Evolutionary conservation across 169 alveolate genomes (phyloP).

Genomic region (Plasmodium vinckei): DNA sequence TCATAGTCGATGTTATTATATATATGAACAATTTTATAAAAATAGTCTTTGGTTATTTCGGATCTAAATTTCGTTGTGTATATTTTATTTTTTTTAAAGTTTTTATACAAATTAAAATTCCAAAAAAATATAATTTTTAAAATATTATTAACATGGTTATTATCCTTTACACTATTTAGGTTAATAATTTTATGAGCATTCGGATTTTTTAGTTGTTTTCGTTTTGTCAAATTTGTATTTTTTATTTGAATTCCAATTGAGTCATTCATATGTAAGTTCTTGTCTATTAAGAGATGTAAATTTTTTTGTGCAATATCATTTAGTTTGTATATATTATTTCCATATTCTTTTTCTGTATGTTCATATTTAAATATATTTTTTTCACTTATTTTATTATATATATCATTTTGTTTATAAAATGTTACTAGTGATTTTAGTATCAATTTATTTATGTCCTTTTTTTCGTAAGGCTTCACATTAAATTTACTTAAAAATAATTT

Average conservation of each 20-base stretch:
- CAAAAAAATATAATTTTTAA: constrained; percentile 71
- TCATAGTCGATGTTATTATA: constrained; percentile 36
- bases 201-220: neutral
- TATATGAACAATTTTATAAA: constrained; percentile 50
- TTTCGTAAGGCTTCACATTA: constrained; percentile 44
- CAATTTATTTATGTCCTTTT: constrained; percentile 26
- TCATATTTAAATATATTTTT: constrained; percentile 14
- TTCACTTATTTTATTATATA: constrained; percentile 29
- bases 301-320: neutral
- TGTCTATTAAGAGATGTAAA: neutral
- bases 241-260: neutral
- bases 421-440: constrained; percentile 62
- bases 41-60: constrained; percentile 64
- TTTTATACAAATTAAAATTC: constrained; percentile 72
- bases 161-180: neutral
- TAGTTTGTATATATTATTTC: neutral
- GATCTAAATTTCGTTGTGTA: constrained; percentile 28
- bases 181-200: constrained; percentile 10
- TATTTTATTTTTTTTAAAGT: constrained; percentile 60
- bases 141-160: constrained; percentile 47
- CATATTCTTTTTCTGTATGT: neutral
- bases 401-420: constrained; percentile 24
- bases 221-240: neutral
- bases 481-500: constrained; percentile 38
- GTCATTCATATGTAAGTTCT: neutral